Conservation (phyloP, 2,329 filamentous ascomycete species). For the Fusarium sp. region DNA sequence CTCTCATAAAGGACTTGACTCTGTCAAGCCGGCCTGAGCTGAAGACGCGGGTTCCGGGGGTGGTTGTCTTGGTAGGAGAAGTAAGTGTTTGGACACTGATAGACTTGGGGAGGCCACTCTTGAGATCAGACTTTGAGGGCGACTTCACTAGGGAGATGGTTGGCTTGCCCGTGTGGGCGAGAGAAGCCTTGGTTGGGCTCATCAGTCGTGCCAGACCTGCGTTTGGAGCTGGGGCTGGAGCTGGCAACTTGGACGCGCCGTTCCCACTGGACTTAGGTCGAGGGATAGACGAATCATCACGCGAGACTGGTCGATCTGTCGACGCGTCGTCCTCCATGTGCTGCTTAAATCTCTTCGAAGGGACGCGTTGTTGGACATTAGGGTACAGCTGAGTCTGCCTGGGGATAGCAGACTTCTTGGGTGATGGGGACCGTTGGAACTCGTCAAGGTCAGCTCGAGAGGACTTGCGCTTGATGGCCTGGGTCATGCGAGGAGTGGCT, state of each 20-base stretch:
- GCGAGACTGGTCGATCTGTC: slow-evolving; percentile 69
- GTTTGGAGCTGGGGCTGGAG: slow-evolving; percentile 51
- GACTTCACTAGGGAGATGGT: slow-evolving; percentile 50
- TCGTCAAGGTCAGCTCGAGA: slow-evolving; percentile 49
- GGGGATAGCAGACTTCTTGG: slow-evolving; percentile 43
- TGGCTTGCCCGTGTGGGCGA: slow-evolving; percentile 51
- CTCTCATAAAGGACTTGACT: slow-evolving; percentile 69
- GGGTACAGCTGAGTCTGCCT: slow-evolving; percentile 31
- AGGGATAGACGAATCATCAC: slow-evolving; percentile 62
- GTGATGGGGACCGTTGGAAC: slow-evolving; percentile 41
- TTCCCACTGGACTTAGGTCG: slow-evolving; percentile 54
- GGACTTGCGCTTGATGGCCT: slow-evolving; percentile 47
- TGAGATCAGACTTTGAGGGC: slow-evolving; percentile 59
- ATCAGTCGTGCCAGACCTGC: slow-evolving; percentile 69
- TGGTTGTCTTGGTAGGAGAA: slow-evolving; percentile 47
- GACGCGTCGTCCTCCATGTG: slow-evolving; percentile 76
- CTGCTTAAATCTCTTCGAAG: slow-evolving; percentile 79
- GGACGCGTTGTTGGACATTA: slow-evolving; percentile 42
- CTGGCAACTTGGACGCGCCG: slow-evolving; percentile 47
- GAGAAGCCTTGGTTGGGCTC: slow-evolving; percentile 83
- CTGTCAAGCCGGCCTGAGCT: slow-evolving; percentile 65
- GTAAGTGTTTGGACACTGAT: slow-evolving; percentile 61
- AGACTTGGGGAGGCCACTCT: slow-evolving; percentile 59
- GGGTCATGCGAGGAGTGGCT: slow-evolving; percentile 51
- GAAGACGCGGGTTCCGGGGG: slow-evolving; percentile 53